phyloP scores from a whole-genome alignment of 306 rosid genomes.

The Prunus mira region DNA sequence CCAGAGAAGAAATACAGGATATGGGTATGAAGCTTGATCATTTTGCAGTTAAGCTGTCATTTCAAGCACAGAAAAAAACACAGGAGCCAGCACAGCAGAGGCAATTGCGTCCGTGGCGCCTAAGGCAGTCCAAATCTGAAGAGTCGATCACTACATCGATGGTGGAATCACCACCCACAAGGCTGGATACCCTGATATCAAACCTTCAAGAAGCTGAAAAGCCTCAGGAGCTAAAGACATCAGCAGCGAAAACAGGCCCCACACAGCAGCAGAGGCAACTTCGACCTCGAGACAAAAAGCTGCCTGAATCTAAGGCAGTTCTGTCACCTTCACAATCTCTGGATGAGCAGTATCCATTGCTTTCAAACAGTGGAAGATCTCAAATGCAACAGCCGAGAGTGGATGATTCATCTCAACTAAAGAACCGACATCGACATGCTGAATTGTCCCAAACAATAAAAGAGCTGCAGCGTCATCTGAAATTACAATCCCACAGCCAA shows the following conservation, averaged over 20 bases:
- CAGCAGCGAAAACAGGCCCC: neutral
- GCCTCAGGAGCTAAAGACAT: neutral
- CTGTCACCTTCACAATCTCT: neutral
- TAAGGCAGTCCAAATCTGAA: neutral
- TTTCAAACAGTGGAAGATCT: neutral
- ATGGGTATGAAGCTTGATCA: neutral
- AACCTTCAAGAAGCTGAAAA: slow-evolving; percentile 1
- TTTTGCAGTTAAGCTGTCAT: neutral
- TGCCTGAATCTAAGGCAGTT: neutral
- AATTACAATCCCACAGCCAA: neutral
- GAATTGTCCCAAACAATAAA: neutral
- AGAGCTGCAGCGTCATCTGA: neutral
- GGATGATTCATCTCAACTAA: neutral
- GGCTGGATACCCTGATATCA: neutral
- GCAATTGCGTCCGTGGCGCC: neutral
- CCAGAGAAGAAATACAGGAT: neutral
- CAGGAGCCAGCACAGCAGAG: neutral
- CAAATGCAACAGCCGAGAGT: neutral
- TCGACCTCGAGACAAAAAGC: neutral
- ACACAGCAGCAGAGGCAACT: slow-evolving; percentile 3
- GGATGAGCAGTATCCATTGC: neutral
- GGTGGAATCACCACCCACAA: neutral
- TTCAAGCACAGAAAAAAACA: neutral
- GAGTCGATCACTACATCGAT: neutral
- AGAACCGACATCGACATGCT: neutral